Base-by-base conservation (phyloP, 2,329 filamentous ascomycete species). In the Fusarium bactridioides region DNA sequence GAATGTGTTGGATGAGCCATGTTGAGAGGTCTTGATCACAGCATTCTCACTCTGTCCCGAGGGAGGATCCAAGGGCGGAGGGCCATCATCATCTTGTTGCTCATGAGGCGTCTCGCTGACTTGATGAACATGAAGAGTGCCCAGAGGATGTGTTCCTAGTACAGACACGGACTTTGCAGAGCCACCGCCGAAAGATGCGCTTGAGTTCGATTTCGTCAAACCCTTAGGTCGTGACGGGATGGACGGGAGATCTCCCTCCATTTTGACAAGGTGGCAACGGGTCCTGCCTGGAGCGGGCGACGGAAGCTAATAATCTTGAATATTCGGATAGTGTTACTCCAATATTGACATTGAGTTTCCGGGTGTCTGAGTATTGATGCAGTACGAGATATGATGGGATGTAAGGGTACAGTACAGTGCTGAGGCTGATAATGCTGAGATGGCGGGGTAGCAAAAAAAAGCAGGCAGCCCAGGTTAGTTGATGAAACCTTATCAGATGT, bases 91-190 rank as follows among this genome's bases (percentile, higher is more conserved):
- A 23, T 74, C 72, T 33, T 72, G 72, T 11, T 76, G 73, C 23
- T 72, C 67, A 10, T 55, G 56, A 40, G 45, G 51, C 8, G 59
- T 21, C 37, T 72, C 74, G 23, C 68, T 71, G n/a, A 68, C 74
- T 35, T 80, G 71, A 66, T 83, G 79, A 40, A 87, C 77, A 23
- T 80, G 81, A 27, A 87, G 80, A 18, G 78, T 81, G 10, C 86
- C 86, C 35, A 84, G 73, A 18, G 85, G 84, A 61, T 82, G 75
- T 3, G 78, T 77, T n/a, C 84, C 83, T 27, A 82, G 79, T 33
- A 80, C 81, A 11, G 78, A 77, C 8, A 84, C 77, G 15, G 83
- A 84, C 51, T 75, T 80, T 54, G 78, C 79, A 9, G 80, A 81
- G 51, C 74, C 71, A 19, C 61, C 64, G 67, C 69, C 72, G 57